Evolutionary conservation across 768 basidiomycete species (phyloP).

Genomic region (Russula olivacea): DNA sequence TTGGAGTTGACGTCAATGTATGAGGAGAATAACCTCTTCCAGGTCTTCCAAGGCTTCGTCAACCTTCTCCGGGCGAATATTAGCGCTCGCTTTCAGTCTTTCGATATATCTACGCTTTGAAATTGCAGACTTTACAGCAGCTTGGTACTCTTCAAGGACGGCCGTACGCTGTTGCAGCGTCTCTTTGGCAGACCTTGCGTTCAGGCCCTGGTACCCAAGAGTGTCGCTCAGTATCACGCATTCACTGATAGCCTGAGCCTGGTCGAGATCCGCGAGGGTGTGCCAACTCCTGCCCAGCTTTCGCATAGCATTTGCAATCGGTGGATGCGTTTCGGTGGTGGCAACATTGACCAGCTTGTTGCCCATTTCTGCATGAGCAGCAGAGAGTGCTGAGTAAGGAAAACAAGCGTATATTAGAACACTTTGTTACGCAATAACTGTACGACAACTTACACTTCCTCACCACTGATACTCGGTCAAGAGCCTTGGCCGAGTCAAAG

Average conservation of each 20-base stretch:
- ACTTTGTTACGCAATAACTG: too few relatives aligned
- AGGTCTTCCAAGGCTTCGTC: slow-evolving; percentile 90
- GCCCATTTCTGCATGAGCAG: slow-evolving; percentile 83
- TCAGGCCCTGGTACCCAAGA: slow-evolving; percentile 92
- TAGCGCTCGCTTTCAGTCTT: slow-evolving; percentile 77
- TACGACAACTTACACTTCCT: slow-evolving; percentile 57
- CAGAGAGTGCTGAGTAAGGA: slow-evolving; percentile 56
- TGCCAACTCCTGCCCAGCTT: slow-evolving; percentile 88
- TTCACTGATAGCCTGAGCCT: slow-evolving; percentile 89
- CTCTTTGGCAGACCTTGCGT: slow-evolving; percentile 95
- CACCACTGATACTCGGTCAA: slow-evolving; percentile 77
- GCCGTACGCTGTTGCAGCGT: slow-evolving; percentile 84
- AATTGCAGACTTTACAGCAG: slow-evolving; percentile 88
- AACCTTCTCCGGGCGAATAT: slow-evolving; percentile 78
- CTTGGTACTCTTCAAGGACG: slow-evolving; percentile 90
- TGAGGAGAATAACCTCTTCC: slow-evolving; percentile 61
- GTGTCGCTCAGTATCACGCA: slow-evolving; percentile 95
- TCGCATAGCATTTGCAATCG: slow-evolving; percentile 74
- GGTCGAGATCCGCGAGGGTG: slow-evolving; percentile 79
- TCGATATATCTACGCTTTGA: slow-evolving; percentile 91
- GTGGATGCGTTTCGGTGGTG: slow-evolving; percentile 81
- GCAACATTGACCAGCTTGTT: slow-evolving; percentile 86
- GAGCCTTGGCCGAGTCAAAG: slow-evolving; percentile 85
- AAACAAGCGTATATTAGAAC: slow-evolving; percentile 6
- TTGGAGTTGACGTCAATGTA: slow-evolving; percentile 7